Evolutionary conservation across 1,139 yeast genomes (phyloP), one percentile per base, ranked within the genome.

Genomic region (Yamadazyma friedrichii): DNA sequence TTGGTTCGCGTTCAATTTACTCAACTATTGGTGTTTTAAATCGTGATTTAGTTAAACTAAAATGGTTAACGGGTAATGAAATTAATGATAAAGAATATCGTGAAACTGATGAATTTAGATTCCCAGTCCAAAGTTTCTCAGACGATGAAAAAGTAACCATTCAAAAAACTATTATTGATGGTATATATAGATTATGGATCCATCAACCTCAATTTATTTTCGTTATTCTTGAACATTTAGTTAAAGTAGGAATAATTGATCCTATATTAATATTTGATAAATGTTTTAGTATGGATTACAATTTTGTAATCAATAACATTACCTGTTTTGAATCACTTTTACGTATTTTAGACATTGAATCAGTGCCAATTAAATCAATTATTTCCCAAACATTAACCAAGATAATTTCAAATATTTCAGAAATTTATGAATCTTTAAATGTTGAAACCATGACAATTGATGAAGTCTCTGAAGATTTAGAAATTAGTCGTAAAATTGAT

Each of bases 1-100:
- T 89, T 46, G 97, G 98, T 20, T 84, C 88, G 36, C 78, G 98
- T 57, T 89, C 98, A 0, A 76, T 91, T 36, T 87, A 95, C 17
- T 95, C 95, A 43, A 89, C 89, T 32, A 83, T 82, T 41, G 80
- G 80, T 51, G 82, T 86, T 58, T 70, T 88, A 45, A 72, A 75
- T 33, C 76, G 82, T 45, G 76, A 82, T 41, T 63, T 71, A 29
- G 71, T 70, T 35, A 73, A 81, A 42, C 64, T 91, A 49, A 67
- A 66, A 50, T 70, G 55, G 50, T 53, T 70, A 31, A 59, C 69
- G 46, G 77, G 77, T 1, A 50, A 59, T 15, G 48, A 58, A 17
- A 59, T 69, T 28, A 41, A 44, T 11, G 65, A 61, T 8, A 55
- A 50, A 22, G 66, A 61, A 39, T 61, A 62, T 40, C 58, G 56